Evolutionary conservation across 176 grass and related monocot genomes (phyloP), one percentile per base, ranked within the genome.

Genomic region (Triticum monococcum): DNA sequence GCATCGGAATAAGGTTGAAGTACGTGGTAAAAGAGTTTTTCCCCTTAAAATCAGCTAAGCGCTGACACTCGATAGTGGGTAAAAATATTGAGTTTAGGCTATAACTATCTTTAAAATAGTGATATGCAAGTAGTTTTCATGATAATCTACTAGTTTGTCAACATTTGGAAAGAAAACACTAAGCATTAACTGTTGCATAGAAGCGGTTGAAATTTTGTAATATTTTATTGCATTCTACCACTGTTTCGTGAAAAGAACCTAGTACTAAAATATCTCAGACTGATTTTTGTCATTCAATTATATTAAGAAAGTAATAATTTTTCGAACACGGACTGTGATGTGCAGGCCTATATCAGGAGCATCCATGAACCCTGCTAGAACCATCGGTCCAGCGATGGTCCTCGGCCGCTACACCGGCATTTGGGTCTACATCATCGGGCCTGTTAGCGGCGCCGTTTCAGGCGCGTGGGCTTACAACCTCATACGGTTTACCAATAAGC

Each of bases 281-380:
- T 22, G 7, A 2, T 57, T 8, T 8, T 57, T 57, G 5, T 57
- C 52, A 2, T 52, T 54, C 16, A 0, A 3, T 22, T 3, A 57
- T 57, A 22, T 22, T 22, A 1, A 57, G 54, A 8, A 7, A 57
- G 8, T 22, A 57, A 22, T 22, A 57, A 57, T 57, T 57, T 22
- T 22, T 0, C 0, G 7, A 0, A 3, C 2, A 57, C 0, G 5
- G 40, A 17, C 7, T 25, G 0, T 74, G 10, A 28, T 87, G 4
- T 7, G 22, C 88, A 95, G 91, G 78, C 91, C 93, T 18, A 80
- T 92, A 72, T 89, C 93, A 9, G 93, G 93, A 50, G 91, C 81
- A 4, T 95, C 93, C 24, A 87, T 95, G 93, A 95, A 95, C 66
- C 93, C 93, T 3, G 93, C 74, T 13, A 92, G 93, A 86, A 95